Base-by-base conservation (phyloP, 768 basidiomycete species). In the Cystofilobasidium bisporidii region DNA sequence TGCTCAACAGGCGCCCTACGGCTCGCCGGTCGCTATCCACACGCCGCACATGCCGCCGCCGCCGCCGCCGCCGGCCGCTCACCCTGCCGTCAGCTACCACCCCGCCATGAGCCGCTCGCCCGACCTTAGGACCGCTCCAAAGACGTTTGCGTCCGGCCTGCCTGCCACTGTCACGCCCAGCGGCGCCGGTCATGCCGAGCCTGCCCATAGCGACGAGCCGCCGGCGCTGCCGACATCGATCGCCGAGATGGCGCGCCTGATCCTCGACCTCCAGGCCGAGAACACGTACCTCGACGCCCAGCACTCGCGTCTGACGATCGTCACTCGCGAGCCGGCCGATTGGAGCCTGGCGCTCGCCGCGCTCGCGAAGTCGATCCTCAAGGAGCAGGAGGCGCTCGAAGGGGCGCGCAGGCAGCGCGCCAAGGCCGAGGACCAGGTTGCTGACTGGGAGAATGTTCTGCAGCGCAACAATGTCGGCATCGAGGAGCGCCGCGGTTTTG, bases 391-490 rank as follows among this genome's bases (percentile, higher is more conserved):
- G 30, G 63, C 63, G 22, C 40, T 69, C 28, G 68, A 69, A 48
- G 38, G 41, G n/a, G 63, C 57, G 0, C 47, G 68, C 17, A 43
- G 68, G n/a, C 15, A 28, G 20, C 28, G 68, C 4, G 63, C 57
- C 0, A 61, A 64, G 58, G 68, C 30, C 14, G 68, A 69, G 56
- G 68, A 64, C 18, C 41, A 41, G 1, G 68, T 69, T 14, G 58
- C 11, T 11, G 63, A 64, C 28, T 68, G 67, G 67, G 67, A 68
- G 38, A 61, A 28, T n/a, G 67, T 68, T 22, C 40, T 68, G 32
- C 67, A 68, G 33, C 43, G 67, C 41, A 68, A 68, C 61, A 61
- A 63, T n/a, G 67, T 68, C 0, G 67, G 67, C 30, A 68, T 68
- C 18, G 67, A 68, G 67, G 67, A 68, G 61, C 41, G 67, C 20